Evolutionary conservation across 495 filamentous ascomycete genomes (phyloP).

Genomic region (Penicillium goetzii): DNA sequence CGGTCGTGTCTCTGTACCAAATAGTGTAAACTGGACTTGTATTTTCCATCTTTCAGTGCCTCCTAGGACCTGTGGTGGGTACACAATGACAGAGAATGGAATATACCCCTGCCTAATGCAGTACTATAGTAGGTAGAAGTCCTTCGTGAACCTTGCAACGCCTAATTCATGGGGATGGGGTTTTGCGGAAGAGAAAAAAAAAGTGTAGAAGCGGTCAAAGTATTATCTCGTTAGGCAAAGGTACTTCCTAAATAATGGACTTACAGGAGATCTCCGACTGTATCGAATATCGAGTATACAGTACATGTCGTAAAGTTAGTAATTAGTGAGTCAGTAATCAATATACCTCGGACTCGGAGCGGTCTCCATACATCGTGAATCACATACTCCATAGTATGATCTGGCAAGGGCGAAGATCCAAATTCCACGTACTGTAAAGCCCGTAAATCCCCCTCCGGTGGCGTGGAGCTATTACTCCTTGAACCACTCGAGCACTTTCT

Average conservation of each 20-base stretch:
- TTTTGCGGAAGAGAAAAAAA: background rate
- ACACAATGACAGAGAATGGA: too few relatives aligned
- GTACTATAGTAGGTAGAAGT: too few relatives aligned
- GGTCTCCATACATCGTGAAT: background rate
- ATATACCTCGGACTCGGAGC: background rate
- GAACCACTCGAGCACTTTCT: background rate
- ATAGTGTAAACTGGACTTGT: too few relatives aligned
- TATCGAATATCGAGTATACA: background rate
- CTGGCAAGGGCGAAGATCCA: background rate
- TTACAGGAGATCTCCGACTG: background rate
- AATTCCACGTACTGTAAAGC: constrained; percentile 3
- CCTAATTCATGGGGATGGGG: background rate
- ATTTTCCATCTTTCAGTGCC: too few relatives aligned
- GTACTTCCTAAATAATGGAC: background rate
- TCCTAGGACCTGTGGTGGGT: too few relatives aligned
- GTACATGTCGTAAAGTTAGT: background rate
- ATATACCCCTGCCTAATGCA: background rate
- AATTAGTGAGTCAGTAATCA: too few relatives aligned
- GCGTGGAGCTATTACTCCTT: constrained; percentile 1
- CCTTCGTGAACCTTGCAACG: too few relatives aligned
- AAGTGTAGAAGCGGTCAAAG: constrained; percentile 14
- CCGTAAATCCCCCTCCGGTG: constrained; percentile 1
- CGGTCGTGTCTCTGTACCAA: background rate
- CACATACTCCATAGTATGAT: background rate
- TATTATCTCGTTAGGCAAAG: background rate